Conservation (phyloP, 441 rosid genomes). For the Isatis lusitanica region DNA sequence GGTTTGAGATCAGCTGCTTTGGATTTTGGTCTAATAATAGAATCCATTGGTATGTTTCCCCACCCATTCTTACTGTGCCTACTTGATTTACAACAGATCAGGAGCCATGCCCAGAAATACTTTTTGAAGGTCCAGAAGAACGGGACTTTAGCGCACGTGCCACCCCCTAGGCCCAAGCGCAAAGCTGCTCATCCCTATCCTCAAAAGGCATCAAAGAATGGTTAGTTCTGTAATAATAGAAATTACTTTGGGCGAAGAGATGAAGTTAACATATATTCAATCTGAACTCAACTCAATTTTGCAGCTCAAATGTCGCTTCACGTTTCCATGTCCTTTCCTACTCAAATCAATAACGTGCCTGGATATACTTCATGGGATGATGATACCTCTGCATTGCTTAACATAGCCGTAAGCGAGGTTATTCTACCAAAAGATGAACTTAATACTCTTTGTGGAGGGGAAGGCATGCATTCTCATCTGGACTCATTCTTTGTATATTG, state of each 20-base stretch:
- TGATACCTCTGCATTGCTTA: constrained; percentile 53
- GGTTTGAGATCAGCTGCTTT: constrained; percentile 42
- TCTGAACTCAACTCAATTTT: constrained; percentile 28
- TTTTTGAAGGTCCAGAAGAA: constrained; percentile 71
- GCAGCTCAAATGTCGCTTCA: constrained; percentile 62
- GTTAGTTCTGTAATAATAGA: constrained; percentile 31
- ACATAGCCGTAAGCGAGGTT: constrained; percentile 44
- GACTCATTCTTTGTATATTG: constrained; percentile 28
- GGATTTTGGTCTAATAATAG: not conserved
- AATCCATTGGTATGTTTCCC: not conserved
- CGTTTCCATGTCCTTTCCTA: constrained; percentile 54
- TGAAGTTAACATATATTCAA: not conserved
- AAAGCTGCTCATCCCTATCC: constrained; percentile 77
- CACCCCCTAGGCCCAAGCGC: constrained; percentile 76
- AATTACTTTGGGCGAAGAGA: not conserved
- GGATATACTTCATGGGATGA: constrained; percentile 71
- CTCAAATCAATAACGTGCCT: constrained; percentile 43
- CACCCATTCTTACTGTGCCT: not conserved
- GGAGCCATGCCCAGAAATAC: constrained; percentile 77
- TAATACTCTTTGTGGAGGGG: constrained; percentile 44
- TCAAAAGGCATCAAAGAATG: constrained; percentile 62
- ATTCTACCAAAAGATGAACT: constrained; percentile 55
- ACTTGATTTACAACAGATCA: constrained; percentile 36
- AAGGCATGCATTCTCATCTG: constrained; percentile 49
- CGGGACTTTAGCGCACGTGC: constrained; percentile 69